Percentiles rank a stretch among this genome's conserved stretches.
These are phyloP conservation scores for Bodo saltans DNA, from an alignment of 78 protist genomes.

Conservation along the genomic window DNA sequence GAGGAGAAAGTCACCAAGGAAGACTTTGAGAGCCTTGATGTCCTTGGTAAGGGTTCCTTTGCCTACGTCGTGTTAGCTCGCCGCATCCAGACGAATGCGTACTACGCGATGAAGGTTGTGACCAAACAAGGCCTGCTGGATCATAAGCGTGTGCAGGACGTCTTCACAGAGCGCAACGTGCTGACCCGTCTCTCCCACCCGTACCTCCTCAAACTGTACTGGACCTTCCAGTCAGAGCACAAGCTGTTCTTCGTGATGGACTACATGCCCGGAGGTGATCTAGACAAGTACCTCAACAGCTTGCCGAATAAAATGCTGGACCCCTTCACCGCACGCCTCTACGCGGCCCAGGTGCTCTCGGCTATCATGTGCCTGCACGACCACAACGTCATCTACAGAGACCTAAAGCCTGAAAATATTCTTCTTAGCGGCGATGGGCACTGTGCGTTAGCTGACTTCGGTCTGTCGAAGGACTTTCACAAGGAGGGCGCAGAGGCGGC, in stretches of 20 bases:
- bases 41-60: conserved; percentile 82
- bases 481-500: conserved; percentile 9
- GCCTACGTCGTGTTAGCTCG: conserved; percentile 56
- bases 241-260: conserved; percentile 28
- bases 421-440: conserved; percentile 22
- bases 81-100: neutral
- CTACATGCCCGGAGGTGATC: conserved; percentile 32
- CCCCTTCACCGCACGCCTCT: conserved; percentile 59
- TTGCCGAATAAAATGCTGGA: conserved; percentile 12
- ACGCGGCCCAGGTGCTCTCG: conserved; percentile 77
- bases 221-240: conserved; percentile 12
- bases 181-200: neutral
- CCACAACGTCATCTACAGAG: conserved; percentile 83
- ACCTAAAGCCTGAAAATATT: conserved; percentile 59
- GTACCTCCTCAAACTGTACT: conserved; percentile 8
- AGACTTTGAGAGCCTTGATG: conserved; percentile 68
- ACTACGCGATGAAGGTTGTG: conserved; percentile 35
- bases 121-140: neutral
- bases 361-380: conserved; percentile 83
- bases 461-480: conserved; percentile 22
- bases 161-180: conserved; percentile 24
- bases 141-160: conserved; percentile 13
- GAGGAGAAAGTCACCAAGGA: conserved; percentile 21
- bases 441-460: conserved; percentile 19
- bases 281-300: conserved; percentile 25